Evolutionary conservation across 352 stramenopile genomes (phyloP).

Genomic region (Globisporangium cylindrosporum): DNA sequence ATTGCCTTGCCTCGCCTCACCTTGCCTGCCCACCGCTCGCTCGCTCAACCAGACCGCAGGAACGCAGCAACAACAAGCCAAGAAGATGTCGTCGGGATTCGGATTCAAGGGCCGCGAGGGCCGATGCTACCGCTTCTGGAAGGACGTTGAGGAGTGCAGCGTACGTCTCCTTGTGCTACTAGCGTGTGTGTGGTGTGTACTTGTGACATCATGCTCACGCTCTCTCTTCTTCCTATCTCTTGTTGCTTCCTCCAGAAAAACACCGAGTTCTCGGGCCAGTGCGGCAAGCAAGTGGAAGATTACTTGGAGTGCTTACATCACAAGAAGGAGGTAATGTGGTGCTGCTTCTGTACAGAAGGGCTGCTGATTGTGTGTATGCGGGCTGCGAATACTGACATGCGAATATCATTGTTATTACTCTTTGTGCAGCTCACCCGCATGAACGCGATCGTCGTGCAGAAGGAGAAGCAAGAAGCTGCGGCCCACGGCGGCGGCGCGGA

Average conservation of each 20-base stretch:
- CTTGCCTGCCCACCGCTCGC: not conserved
- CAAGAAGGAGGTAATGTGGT: slow-evolving; percentile 86
- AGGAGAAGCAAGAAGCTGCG: slow-evolving; percentile 69
- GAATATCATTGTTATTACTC: not conserved
- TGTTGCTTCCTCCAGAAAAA: slow-evolving; percentile 56
- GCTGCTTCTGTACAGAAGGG: not conserved
- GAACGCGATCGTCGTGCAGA: slow-evolving; percentile 79
- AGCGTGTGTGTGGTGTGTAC: slow-evolving; percentile 7
- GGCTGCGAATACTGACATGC: not conserved
- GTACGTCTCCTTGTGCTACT: slow-evolving; percentile 67
- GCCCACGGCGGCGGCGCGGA: slow-evolving; percentile 31
- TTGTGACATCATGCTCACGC: not conserved
- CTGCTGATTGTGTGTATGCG: not conserved
- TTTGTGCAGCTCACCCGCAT: slow-evolving; percentile 66
- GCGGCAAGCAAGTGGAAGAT: slow-evolving; percentile 88
- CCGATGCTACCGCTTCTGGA: slow-evolving; percentile 94
- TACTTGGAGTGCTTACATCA: slow-evolving; percentile 96
- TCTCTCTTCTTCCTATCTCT: not conserved
- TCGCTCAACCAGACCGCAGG: slow-evolving; percentile 7
- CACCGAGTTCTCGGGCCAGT: slow-evolving; percentile 76
- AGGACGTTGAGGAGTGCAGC: slow-evolving; percentile 92
- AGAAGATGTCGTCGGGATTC: slow-evolving; percentile 92
- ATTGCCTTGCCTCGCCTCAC: not conserved
- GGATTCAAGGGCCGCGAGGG: slow-evolving; percentile 91
- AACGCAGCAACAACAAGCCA: slow-evolving; percentile 4